Base-by-base conservation (phyloP, 768 basidiomycete genomes). In the Russula earlei region DNA sequence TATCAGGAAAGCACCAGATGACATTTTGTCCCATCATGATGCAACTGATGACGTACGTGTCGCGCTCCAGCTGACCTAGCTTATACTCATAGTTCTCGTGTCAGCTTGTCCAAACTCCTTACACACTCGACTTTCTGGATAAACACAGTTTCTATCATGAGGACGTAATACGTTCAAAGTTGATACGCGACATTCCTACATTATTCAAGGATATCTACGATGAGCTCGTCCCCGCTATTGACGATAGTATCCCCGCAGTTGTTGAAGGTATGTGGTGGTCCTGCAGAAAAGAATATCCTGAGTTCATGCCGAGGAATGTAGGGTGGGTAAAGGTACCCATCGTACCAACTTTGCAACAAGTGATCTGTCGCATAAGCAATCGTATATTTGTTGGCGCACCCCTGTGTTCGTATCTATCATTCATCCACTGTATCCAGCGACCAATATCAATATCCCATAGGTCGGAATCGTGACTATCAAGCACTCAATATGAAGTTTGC, bases 211-310 rank as follows among this genome's bases (percentile, higher is more conserved):
- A 72, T 17, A 62, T 82, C 14, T 69, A 67, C 12, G 72, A 77
- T 22, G 81, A 83, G 56, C 65, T 79, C 20, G 41, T 61, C 1
- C 49, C 63, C 0, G 68, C 78, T 0, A 74, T 80, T 42, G 61
- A 66, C 3, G 75, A 75, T 0, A 59, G 69, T 29, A 66, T 81
- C 22, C 65, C 64, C 33, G 9, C 29, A 11, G 47, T 22, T 15
- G 56, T 60, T 22, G 67, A 63, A 59, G 54, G 44, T 50, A 10
- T 2, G 47, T 54, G 36, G 10, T 4, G 29, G 29, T 5, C n/a
- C 3, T 31, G 29, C 7, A 10, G 29, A 31, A 10, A 31, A 10
- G 29, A 31, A 10, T 31, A 5, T 31, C 29, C 29, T 10, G 10
- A 5, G 29, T 31, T 31, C 29, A 31, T n/a, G 12, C 10, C 11